A percentile compares a stretch with the other conserved stretches of the same genome.
These are phyloP conservation scores for Mimosa pudica DNA, from an alignment of 306 rosid species.

Conservation along the genomic window DNA sequence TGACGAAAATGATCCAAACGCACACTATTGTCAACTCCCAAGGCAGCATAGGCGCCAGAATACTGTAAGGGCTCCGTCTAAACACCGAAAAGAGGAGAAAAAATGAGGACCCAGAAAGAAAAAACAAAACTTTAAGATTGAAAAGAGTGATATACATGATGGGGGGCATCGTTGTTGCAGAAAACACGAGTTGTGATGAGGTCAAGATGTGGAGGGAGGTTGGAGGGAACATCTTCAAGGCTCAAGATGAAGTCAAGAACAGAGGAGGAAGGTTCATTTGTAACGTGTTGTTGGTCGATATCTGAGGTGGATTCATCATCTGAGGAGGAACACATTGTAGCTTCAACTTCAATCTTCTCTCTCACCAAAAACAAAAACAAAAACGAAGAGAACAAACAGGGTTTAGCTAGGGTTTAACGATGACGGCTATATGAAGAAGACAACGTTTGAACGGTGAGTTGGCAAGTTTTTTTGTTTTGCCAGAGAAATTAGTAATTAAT, in stretches of 20 bases:
- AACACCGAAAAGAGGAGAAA: conserved; percentile 34
- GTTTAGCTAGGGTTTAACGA: conserved; percentile 30
- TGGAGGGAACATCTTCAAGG: conserved; percentile 47
- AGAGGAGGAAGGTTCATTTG: conserved; percentile 5
- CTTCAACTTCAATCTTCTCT: not conserved
- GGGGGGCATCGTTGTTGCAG: conserved; percentile 54
- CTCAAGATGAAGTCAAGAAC: conserved; percentile 51
- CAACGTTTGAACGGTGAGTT: too few species aligned
- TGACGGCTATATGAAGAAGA: not conserved
- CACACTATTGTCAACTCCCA: too few species aligned
- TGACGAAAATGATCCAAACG: conserved; percentile 64
- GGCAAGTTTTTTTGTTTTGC: too few species aligned
- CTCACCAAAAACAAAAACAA: too few species aligned
- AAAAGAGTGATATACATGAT: conserved; percentile 37
- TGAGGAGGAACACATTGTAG: conserved; percentile 19
- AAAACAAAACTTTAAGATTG: not conserved
- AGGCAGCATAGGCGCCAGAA: too few species aligned
- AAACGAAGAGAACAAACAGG: not conserved
- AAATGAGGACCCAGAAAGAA: not conserved
- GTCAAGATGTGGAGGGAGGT: conserved; percentile 48
- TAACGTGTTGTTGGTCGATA: conserved; percentile 16
- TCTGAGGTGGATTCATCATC: conserved; percentile 42
- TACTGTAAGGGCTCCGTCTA: conserved; percentile 52
- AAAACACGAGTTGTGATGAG: conserved; percentile 48
- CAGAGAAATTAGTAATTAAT: too few species aligned